Percentiles rank a stretch among this genome's conserved stretches.
Evolutionary conservation across 139 green algal species (phyloP).

Genomic region (Deuterostichococcus epilithicus): DNA sequence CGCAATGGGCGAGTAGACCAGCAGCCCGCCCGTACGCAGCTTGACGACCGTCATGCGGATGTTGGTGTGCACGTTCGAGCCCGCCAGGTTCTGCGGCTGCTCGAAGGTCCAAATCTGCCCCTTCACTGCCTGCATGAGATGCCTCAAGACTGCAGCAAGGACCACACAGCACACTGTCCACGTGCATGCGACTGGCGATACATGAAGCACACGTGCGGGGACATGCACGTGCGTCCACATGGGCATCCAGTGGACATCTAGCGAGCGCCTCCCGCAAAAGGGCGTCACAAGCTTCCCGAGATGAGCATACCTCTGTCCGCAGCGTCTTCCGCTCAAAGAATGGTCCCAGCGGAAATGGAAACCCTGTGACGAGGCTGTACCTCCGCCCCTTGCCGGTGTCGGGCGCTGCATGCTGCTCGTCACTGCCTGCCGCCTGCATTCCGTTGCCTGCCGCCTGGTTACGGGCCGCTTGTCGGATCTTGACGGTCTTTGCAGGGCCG

Average conservation of each 20-base stretch:
- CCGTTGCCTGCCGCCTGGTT: too few species aligned
- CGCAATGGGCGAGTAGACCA: slow-evolving; percentile 84
- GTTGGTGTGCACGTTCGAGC: slow-evolving; percentile 73
- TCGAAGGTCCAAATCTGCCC: slow-evolving; percentile 82
- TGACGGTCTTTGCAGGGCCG: too few species aligned
- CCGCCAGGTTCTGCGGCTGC: slow-evolving; percentile 68
- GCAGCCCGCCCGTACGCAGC: slow-evolving; percentile 70
- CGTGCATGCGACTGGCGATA: too few species aligned
- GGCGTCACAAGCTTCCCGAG: too few species aligned
- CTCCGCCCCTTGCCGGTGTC: too few species aligned
- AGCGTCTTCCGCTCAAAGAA: slow-evolving; percentile 40
- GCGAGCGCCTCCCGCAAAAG: too few species aligned
- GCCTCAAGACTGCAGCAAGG: background rate
- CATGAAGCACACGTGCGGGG: too few species aligned
- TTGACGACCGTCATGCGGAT: slow-evolving; percentile 84
- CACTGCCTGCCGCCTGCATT: too few species aligned
- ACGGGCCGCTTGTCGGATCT: too few species aligned
- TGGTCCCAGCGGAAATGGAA: slow-evolving; percentile 81
- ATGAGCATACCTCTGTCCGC: slow-evolving; percentile 18
- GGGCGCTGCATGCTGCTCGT: too few species aligned
- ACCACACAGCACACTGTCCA: background rate
- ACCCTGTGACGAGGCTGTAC: slow-evolving; percentile 61
- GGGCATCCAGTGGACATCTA: too few species aligned
- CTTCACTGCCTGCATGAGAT: slow-evolving; percentile 50
- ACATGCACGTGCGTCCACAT: too few species aligned